These are phyloP conservation scores for Penstemon eatonii DNA, from an alignment of 257 asterid genomes.

Conservation along the genomic window DNA sequence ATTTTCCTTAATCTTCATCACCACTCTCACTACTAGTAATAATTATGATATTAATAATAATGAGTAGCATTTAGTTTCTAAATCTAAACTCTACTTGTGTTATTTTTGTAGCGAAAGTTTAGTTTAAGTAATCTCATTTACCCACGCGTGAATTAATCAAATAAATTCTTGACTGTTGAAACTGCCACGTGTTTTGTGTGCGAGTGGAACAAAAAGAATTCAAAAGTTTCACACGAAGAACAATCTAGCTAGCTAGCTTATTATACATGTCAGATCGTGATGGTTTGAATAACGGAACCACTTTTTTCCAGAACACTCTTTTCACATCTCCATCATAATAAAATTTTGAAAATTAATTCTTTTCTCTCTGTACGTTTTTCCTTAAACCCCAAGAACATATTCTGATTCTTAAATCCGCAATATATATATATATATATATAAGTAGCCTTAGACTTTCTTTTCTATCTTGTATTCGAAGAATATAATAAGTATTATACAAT, in stretches of 20 bases:
- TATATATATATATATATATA: background rate
- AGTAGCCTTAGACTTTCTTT: background rate
- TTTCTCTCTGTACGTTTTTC: constrained; percentile 1
- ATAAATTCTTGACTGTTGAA: background rate
- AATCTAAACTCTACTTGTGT: too few species aligned
- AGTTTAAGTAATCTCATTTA: too few species aligned
- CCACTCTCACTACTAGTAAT: too few species aligned
- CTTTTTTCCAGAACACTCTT: constrained; percentile 31
- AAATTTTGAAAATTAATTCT: too few species aligned
- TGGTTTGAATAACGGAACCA: background rate
- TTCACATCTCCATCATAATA: background rate
- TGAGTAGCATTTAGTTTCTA: background rate
- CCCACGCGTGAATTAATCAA: too few species aligned
- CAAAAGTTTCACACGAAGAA: background rate
- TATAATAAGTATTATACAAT: background rate
- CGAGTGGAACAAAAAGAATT: background rate
- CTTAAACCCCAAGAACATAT: constrained; percentile 21
- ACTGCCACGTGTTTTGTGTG: background rate
- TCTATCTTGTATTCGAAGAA: background rate
- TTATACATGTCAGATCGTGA: background rate
- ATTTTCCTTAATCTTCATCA: too few species aligned
- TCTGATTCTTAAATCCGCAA: constrained; percentile 16
- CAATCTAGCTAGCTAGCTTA: too few species aligned
- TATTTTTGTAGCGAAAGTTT: background rate
- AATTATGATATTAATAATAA: too few species aligned